A percentile compares a stretch with the other conserved stretches of the same genome.
Evolutionary conservation across 2,329 filamentous ascomycete species (phyloP).

Genomic region (Macrophomina phaseolina): DNA sequence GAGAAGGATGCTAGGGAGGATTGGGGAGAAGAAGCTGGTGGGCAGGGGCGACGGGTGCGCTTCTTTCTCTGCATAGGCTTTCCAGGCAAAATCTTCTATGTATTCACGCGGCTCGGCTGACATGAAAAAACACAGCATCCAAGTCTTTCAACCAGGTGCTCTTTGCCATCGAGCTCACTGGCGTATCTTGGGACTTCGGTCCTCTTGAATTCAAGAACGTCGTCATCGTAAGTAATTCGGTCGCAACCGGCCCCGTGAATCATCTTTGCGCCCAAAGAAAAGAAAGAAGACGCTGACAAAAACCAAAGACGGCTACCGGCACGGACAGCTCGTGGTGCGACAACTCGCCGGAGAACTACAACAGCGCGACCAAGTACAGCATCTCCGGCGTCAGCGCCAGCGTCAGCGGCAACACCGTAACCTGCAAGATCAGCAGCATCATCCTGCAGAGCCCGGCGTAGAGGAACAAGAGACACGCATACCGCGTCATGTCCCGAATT

Average conservation of each 20-base stretch:
- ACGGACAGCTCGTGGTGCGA: slow-evolving; percentile 32
- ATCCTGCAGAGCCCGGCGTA: slow-evolving; percentile 30
- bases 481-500: background rate
- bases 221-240: slow-evolving; percentile 33
- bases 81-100: background rate
- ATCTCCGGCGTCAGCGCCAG: slow-evolving; percentile 43
- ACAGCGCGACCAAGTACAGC: slow-evolving; percentile 43
- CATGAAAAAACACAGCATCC: slow-evolving; percentile 29
- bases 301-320: slow-evolving; percentile 30
- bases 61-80: background rate
- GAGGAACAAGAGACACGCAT: background rate
- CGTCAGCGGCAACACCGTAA: slow-evolving; percentile 36
- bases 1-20: too few species aligned
- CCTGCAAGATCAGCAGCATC: slow-evolving; percentile 32
- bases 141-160: slow-evolving; percentile 51
- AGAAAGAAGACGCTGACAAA: background rate
- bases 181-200: slow-evolving; percentile 50
- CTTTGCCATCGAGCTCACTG: slow-evolving; percentile 50
- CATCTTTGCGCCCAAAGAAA: slow-evolving; percentile 21
- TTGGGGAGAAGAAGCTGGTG: background rate
- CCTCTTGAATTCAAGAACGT: slow-evolving; percentile 42
- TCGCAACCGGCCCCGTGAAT: background rate
- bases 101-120: background rate
- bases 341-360: slow-evolving; percentile 47
- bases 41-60: too few species aligned